Percentiles rank a stretch among this genome's conserved stretches.
phyloP scores from a whole-genome alignment of 1,139 yeast genomes.

The Taphrina wiesneri region DNA sequence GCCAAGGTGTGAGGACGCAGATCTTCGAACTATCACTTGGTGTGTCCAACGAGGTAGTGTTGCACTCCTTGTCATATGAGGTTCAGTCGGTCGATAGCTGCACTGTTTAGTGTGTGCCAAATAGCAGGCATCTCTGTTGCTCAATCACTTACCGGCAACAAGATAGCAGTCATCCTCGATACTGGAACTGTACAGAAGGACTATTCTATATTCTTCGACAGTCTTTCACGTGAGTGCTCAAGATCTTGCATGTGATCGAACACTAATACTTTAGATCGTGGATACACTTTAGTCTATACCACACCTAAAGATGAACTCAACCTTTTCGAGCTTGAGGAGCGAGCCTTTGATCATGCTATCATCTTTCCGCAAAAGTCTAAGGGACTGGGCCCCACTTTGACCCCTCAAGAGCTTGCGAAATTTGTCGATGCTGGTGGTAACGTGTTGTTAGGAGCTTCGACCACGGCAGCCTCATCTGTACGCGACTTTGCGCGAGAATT shows the following conservation, averaged over 20 bases:
- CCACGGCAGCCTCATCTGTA: constrained; percentile 65
- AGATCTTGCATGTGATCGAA: not conserved
- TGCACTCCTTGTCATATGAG: not conserved
- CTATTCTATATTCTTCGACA: constrained; percentile 45
- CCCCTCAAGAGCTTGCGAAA: constrained; percentile 51
- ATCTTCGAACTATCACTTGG: too few species aligned
- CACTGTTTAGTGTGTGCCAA: not conserved
- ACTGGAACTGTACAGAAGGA: constrained; percentile 43
- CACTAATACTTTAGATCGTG: constrained; percentile 41
- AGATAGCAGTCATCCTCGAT: constrained; percentile 49
- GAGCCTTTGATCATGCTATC: constrained; percentile 56
- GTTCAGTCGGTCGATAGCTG: not conserved
- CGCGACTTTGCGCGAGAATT: constrained; percentile 71
- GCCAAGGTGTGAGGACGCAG: too few species aligned
- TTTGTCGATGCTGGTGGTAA: constrained; percentile 74
- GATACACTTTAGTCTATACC: constrained; percentile 44
- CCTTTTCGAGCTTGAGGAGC: constrained; percentile 51
- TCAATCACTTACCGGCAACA: constrained; percentile 38
- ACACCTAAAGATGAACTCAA: constrained; percentile 44
- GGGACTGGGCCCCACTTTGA: constrained; percentile 50
- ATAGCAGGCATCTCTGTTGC: constrained; percentile 23
- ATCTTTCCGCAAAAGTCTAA: constrained; percentile 51
- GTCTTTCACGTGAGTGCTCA: constrained; percentile 40
- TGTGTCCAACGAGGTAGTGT: too few species aligned
- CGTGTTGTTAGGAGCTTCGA: constrained; percentile 61